These are phyloP conservation scores for Pythium pyrilobum DNA, from an alignment of 352 stramenopile species.

Conservation along the genomic window DNA sequence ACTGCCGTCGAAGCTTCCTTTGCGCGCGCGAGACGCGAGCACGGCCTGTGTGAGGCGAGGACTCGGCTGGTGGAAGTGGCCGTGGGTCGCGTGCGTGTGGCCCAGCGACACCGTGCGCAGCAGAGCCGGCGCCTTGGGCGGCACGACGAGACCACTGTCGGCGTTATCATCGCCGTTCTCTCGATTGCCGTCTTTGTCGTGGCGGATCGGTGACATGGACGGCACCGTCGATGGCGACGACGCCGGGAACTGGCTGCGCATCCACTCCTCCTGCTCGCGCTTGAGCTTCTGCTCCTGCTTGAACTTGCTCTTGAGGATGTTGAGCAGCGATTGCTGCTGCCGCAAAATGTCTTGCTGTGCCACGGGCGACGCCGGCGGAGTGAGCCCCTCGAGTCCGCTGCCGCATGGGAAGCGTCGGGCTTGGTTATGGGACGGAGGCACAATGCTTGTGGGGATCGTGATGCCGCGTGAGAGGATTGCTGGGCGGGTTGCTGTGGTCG, in stretches of 20 bases:
- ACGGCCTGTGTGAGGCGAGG: slow-evolving; percentile 38
- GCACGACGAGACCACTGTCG: slow-evolving; percentile 18
- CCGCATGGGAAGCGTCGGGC: slow-evolving; percentile 3
- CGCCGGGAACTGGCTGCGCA: slow-evolving; percentile 29
- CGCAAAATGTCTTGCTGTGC: slow-evolving; percentile 52
- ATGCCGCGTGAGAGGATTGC: slow-evolving; percentile 4
- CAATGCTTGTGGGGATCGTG: slow-evolving; percentile 2
- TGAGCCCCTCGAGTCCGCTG: slow-evolving; percentile 29
- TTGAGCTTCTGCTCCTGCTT: slow-evolving; percentile 66
- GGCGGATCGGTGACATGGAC: slow-evolving; percentile 28
- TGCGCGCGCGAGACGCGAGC: slow-evolving; percentile 32
- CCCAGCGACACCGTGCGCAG: slow-evolving; percentile 44
- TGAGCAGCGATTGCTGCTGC: slow-evolving; percentile 54
- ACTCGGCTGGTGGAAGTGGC: slow-evolving; percentile 27
- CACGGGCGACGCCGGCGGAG: slow-evolving; percentile 53
- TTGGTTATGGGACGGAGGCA: neutral
- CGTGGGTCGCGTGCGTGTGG: slow-evolving; percentile 12
- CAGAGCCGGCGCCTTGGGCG: slow-evolving; percentile 25
- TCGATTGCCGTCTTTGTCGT: slow-evolving; percentile 4
- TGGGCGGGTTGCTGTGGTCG: neutral
- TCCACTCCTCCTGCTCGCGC: slow-evolving; percentile 71
- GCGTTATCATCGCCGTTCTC: slow-evolving; percentile 14
- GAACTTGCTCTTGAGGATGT: slow-evolving; percentile 53
- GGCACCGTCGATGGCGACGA: slow-evolving; percentile 1
- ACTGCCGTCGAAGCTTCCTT: slow-evolving; percentile 28